A percentile compares a stretch with the other conserved stretches of the same genome.
Evolutionary conservation across 2,329 filamentous ascomycete species (phyloP).

Genomic region (Zasmidium cellare): DNA sequence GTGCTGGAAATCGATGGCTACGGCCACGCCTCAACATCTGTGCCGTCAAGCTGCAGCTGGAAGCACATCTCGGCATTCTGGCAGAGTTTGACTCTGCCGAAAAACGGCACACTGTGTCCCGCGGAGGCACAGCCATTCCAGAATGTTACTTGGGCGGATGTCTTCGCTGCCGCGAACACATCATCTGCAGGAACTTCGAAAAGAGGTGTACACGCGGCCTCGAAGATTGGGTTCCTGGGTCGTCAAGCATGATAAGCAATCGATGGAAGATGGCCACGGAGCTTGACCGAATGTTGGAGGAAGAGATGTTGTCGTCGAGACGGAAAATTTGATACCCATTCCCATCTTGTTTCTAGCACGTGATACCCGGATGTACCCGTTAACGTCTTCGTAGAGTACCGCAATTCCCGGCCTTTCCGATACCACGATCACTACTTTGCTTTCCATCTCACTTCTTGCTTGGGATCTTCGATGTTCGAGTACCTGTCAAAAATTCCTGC

Average conservation of each 20-base stretch:
- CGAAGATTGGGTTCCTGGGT: too few relatives aligned
- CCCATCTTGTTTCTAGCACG: background rate
- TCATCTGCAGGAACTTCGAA: too few relatives aligned
- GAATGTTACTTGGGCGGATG: constrained; percentile 3
- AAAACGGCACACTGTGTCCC: constrained; percentile 35
- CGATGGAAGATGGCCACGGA: background rate
- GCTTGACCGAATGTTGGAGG: background rate
- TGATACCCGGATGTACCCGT: background rate
- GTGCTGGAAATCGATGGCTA: constrained; percentile 39
- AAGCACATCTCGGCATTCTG: constrained; percentile 35
- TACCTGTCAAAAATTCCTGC: background rate
- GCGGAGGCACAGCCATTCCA: constrained; percentile 10
- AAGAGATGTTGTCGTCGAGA: background rate
- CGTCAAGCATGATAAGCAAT: background rate
- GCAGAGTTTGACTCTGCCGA: constrained; percentile 37
- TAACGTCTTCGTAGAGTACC: too few relatives aligned
- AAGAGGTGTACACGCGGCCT: too few relatives aligned
- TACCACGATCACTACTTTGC: background rate
- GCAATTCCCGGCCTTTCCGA: background rate
- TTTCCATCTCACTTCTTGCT: background rate
- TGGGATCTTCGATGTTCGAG: background rate
- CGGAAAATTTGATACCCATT: background rate
- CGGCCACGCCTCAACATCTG: constrained; percentile 25
- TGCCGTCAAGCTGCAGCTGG: constrained; percentile 36
- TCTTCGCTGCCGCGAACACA: background rate